Base-by-base conservation (phyloP, 345 rosid genomes). In the Brassica cretica region DNA sequence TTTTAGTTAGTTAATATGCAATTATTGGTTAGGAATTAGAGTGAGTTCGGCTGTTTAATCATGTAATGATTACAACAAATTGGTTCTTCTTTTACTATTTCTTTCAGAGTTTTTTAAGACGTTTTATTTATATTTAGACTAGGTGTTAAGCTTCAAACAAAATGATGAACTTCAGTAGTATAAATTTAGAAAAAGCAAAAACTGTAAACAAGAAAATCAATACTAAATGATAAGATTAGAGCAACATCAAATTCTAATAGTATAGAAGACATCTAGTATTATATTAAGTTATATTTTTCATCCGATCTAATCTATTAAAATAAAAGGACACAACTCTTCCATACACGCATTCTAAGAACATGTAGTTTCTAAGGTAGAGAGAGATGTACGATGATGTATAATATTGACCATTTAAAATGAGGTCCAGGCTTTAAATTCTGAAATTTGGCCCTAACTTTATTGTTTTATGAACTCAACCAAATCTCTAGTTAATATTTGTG, bases 1-100 rank as follows among this genome's bases (percentile, higher is more conserved):
- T 70, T 63, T 25, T 37, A 9, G 21, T 25, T 77, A 29, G 62
- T 72, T 65, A 29, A 27, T 56, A 44, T 59, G 68, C 41, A 59
- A 66, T 78, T 41, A 66, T 66, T 72, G 68, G 41, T 59, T 41
- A 60, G 73, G 41, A 78, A 66, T 67, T 72, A 21, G 73, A 78
- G 21, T 59, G 44, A 59, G 56, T 78, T 72, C 73, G 81, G 81
- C 77, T 46, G 73, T 49, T 66, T 59, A 35, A 44, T 30, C 29
- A 78, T 72, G 81, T 46, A 46, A 72, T 78, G 32, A 72, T 66
- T 60, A 72, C 81, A 72, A 44, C 68, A 44, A 21, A 59, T 30
- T 41, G 72, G 62, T 35, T 62, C 56, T 51, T 51, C 6, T 51
- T 51, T 51, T 51, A 51, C 6, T n/a, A 51, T 51, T 51, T 51